Evolutionary conservation across 2,329 filamentous ascomycete species (phyloP).

Genomic region (Diaporthe batatas): DNA sequence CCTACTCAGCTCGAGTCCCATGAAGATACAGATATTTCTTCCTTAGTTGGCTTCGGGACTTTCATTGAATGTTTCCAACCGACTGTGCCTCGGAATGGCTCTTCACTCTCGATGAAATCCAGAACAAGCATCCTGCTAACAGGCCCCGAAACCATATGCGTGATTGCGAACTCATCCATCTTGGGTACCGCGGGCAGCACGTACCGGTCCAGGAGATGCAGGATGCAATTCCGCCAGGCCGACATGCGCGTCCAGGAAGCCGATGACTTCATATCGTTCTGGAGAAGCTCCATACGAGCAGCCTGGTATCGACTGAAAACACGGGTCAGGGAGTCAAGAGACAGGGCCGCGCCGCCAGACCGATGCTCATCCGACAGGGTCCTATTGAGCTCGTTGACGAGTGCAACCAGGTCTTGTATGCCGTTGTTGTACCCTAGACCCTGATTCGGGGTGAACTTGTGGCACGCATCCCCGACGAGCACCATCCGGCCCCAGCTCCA

Average conservation of each 20-base stretch:
- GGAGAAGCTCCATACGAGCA: conserved; percentile 39
- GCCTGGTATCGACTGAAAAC: conserved; percentile 42
- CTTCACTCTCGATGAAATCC: conserved; percentile 43
- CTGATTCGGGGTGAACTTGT: conserved; percentile 55
- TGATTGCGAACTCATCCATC: neutral
- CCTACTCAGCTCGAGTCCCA: neutral
- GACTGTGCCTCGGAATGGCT: conserved; percentile 42
- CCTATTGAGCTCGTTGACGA: conserved; percentile 48
- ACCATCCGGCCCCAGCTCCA: conserved; percentile 54
- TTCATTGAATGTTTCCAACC: conserved; percentile 38
- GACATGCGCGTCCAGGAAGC: conserved; percentile 46
- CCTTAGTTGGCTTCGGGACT: neutral
- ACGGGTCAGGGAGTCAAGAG: neutral
- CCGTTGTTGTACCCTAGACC: conserved; percentile 54
- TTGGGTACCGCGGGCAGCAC: conserved; percentile 39
- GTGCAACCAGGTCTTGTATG: conserved; percentile 50
- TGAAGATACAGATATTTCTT: neutral
- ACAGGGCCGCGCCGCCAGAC: neutral
- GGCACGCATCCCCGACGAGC: conserved; percentile 53
- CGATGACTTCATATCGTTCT: conserved; percentile 42
- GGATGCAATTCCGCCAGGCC: conserved; percentile 45
- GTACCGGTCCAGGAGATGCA: conserved; percentile 46
- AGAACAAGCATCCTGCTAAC: conserved; percentile 43
- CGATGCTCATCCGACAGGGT: neutral
- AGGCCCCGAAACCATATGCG: conserved; percentile 35